Conservation (phyloP, 768 basidiomycete genomes). For the Lentinula sp. region DNA sequence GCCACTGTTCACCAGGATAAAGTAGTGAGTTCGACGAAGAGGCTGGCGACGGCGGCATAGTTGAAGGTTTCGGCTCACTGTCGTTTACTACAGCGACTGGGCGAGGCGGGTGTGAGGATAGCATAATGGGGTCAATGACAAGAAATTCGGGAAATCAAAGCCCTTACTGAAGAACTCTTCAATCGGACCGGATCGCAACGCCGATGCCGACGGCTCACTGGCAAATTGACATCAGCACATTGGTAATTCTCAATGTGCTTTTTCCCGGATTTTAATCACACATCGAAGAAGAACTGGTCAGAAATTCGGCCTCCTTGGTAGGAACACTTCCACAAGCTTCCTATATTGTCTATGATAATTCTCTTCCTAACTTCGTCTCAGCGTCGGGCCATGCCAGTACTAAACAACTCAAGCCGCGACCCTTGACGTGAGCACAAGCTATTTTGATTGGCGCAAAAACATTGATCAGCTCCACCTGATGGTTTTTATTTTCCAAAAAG, state of each 20-base stretch:
- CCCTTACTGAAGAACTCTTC: neutral
- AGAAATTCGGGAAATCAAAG: neutral
- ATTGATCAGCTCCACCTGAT: constrained; percentile 2
- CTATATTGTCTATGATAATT: neutral
- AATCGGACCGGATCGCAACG: neutral
- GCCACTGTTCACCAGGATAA: neutral
- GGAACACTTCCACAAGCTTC: neutral
- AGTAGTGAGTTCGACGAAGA: constrained; percentile 1
- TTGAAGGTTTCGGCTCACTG: neutral
- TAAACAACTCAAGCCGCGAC: neutral
- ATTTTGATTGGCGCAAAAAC: constrained; percentile 1
- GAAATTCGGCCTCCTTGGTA: neutral
- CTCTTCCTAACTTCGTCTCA: neutral
- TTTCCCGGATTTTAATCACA: neutral
- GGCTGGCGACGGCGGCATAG: neutral
- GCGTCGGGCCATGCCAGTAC: neutral
- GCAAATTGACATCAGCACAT: neutral
- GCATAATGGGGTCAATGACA: constrained; percentile 2
- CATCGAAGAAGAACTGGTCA: neutral
- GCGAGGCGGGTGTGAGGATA: constrained; percentile 2
- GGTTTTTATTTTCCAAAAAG: neutral
- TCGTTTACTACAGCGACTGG: neutral
- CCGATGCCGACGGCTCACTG: neutral
- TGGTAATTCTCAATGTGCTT: neutral
- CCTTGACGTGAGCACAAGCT: neutral